These are phyloP conservation scores for Cyberlindnera galapagoensis DNA, from an alignment of 805 yeast genomes.

Conservation along the genomic window DNA sequence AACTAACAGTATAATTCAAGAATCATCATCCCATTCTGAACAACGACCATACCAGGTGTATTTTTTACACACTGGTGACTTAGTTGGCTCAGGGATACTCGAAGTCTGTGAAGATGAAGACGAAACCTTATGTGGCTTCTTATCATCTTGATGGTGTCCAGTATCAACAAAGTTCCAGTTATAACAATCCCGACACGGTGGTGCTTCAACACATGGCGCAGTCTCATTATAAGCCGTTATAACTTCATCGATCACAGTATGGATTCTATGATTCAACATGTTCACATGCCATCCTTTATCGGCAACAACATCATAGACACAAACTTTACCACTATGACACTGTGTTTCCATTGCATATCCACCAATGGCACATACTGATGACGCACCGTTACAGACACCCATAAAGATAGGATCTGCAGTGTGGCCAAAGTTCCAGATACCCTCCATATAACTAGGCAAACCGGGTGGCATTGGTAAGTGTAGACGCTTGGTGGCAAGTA, in stretches of 20 bases:
- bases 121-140: constrained; percentile 3
- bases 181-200: constrained; percentile 85
- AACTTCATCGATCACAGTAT: constrained; percentile 81
- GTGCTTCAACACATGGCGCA: constrained; percentile 65
- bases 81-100: constrained; percentile 15
- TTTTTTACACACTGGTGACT: constrained; percentile 23
- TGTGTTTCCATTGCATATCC: constrained; percentile 97
- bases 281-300: constrained; percentile 92
- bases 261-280: constrained; percentile 82
- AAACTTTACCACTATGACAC: constrained; percentile 85
- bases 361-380: constrained; percentile 80
- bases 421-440: constrained; percentile 93
- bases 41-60: constrained; percentile 57
- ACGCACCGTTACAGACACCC: constrained; percentile 96
- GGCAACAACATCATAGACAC: constrained; percentile 82
- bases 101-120: neutral
- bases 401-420: constrained; percentile 95
- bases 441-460: constrained; percentile 65
- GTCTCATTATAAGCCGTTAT: constrained; percentile 67
- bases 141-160: constrained; percentile 10
- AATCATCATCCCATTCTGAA: constrained; percentile 28
- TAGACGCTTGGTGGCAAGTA: constrained; percentile 71
- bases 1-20: no score
- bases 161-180: constrained; percentile 72
- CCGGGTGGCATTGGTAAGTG: constrained; percentile 96